Evolutionary conservation across 2,329 filamentous ascomycete genomes (phyloP), one percentile per base, ranked within the genome.

Genomic region (Capronia epimyces): DNA sequence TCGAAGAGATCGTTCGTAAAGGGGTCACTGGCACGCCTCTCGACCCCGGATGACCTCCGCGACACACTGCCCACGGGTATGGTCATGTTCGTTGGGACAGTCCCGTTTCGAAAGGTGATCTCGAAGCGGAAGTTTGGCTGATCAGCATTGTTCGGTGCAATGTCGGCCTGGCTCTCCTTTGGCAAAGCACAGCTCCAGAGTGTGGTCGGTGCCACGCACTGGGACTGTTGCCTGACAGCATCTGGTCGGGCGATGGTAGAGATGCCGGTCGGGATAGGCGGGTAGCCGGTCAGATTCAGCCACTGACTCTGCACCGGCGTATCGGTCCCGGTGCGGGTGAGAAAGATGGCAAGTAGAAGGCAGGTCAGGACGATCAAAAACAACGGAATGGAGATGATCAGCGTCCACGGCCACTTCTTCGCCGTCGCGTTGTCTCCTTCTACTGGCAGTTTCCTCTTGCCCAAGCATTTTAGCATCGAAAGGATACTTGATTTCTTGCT

Each of bases 151-250:
- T 83, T 87, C 0, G 83, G 82, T 1, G 74, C 71, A 37, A 84
- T 79, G 1, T 77, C 75, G 2, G 76, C 69, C 37, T 90, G 86
- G 53, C 87, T 71, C 60, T 89, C 87, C 64, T 89, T 89, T 2
- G 90, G 89, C 13, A 95, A 69, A 9, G 83, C 79, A 66, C 90
- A 97, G 64, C 86, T 94, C 90, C 90, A 97, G 48, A 93, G 68
- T 0, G 86, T 87, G 2, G 81, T 75, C 0, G 85, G 85, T 6
- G 76, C 72, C 3, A 90, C 82, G 60, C 90, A 97, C 5, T 79
- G 80, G 18, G 79, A 80, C 47, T 81, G 77, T n/a, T 80, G 71
- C 1, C 77, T 70, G 0, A 78, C 77, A 43, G 85, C 82, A 59
- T 87, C 79, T 0, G 89, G 81, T 3, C 84, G 85, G 13, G 86